Conservation (phyloP, 208 protist genomes). For the Leishmania turanica region DNA sequence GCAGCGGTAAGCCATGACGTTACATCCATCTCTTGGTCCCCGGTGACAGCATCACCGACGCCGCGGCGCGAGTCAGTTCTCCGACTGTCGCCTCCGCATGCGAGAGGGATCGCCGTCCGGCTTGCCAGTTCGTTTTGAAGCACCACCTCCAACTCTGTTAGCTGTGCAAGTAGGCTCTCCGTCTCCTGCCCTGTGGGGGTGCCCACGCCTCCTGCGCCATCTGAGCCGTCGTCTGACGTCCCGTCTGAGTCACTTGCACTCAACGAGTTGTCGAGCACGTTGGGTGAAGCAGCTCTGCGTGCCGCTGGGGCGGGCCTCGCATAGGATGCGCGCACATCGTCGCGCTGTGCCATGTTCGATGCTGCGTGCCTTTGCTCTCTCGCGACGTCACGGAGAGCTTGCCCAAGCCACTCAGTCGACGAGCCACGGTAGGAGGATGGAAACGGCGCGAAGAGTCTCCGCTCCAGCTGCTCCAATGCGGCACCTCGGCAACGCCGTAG, state of each 20-base stretch:
- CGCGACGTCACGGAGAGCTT: slow-evolving; percentile 39
- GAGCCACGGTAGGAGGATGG: slow-evolving; percentile 26
- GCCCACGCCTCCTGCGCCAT: not conserved
- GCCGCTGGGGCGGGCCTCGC: not conserved
- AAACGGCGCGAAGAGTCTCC: slow-evolving; percentile 26
- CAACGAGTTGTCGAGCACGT: not conserved
- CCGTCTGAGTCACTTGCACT: not conserved
- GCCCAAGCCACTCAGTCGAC: slow-evolving; percentile 40
- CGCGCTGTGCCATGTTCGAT: not conserved
- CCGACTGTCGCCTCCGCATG: not conserved
- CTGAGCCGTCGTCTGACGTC: not conserved
- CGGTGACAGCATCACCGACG: no score
- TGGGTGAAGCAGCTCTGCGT: not conserved
- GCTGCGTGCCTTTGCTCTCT: slow-evolving; percentile 2
- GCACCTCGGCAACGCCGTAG: not conserved
- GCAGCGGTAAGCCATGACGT: slow-evolving; percentile 14
- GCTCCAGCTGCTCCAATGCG: slow-evolving; percentile 14
- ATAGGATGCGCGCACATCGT: not conserved
- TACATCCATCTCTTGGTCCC: not conserved
- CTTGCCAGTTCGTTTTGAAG: slow-evolving; percentile 5
- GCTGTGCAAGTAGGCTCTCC: slow-evolving; percentile 11
- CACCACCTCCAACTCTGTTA: slow-evolving; percentile 15
- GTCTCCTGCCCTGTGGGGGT: not conserved
- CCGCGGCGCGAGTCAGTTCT: not conserved
- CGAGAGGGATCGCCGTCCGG: not conserved